A percentile compares a stretch with the other conserved stretches of the same genome.
These are phyloP conservation scores for Kwoniella bestiolae DNA, from an alignment of 768 basidiomycete species.

Conservation along the genomic window DNA sequence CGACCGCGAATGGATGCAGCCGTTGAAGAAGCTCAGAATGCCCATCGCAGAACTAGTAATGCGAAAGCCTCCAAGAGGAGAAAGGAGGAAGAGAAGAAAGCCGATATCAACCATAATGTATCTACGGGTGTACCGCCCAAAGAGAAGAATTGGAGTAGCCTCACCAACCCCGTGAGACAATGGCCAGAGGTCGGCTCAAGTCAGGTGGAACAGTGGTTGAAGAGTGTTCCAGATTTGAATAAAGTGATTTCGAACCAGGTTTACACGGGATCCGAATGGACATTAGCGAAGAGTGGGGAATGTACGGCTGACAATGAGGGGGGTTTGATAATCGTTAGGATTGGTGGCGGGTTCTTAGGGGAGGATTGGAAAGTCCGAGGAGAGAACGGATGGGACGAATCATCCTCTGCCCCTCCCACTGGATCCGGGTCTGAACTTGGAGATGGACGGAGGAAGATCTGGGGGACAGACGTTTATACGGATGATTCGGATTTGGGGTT, in stretches of 20 bases:
- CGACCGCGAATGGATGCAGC: slow-evolving; percentile 51
- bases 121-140: too few species aligned
- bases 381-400: slow-evolving; percentile 48
- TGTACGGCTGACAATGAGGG: slow-evolving; percentile 27
- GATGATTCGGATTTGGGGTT: slow-evolving; percentile 60
- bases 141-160: slow-evolving; percentile 26
- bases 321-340: slow-evolving; percentile 40
- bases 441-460: slow-evolving; percentile 52
- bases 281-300: slow-evolving; percentile 25
- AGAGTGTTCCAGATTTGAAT: slow-evolving; percentile 34
- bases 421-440: too few species aligned
- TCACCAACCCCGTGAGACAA: slow-evolving; percentile 24
- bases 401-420: slow-evolving; percentile 8
- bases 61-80: slow-evolving; percentile 31
- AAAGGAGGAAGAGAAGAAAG: slow-evolving; percentile 35
- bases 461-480: slow-evolving; percentile 61
- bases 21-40: slow-evolving; percentile 40
- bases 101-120: background rate
- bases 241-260: slow-evolving; percentile 26
- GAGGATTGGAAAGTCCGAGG: slow-evolving; percentile 43
- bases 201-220: slow-evolving; percentile 48
- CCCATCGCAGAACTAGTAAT: slow-evolving; percentile 32
- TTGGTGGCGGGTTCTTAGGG: slow-evolving; percentile 41
- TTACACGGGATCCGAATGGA: slow-evolving; percentile 43
- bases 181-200: slow-evolving; percentile 42